Percentiles rank a stretch among this genome's conserved stretches.
Conservation (phyloP, 225 moss, liverwort and hornwort genomes). For the Sphagnum contortum region DNA sequence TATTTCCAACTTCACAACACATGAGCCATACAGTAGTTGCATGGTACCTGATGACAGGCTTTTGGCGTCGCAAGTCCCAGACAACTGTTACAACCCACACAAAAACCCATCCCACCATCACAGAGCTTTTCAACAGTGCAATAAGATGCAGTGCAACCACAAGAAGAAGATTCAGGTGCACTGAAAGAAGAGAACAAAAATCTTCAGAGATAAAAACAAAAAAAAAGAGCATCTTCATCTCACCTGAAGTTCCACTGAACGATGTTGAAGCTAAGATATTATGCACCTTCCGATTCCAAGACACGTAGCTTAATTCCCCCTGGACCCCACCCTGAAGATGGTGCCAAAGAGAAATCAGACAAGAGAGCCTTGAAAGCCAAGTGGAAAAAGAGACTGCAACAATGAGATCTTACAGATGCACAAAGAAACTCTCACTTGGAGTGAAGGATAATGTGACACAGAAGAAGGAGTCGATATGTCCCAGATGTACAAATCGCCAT, state of each 20-base stretch:
- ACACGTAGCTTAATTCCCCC: conserved; percentile 75
- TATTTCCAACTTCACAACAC: too few species aligned
- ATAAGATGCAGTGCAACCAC: too few species aligned
- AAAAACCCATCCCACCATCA: conserved; percentile 4
- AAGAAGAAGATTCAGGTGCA: too few species aligned
- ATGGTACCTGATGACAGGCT: conserved; percentile 72
- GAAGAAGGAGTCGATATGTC: conserved; percentile 67
- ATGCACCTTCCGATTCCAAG: conserved; percentile 97
- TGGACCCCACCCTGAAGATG: conserved; percentile 22
- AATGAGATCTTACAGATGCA: too few species aligned
- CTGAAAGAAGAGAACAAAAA: too few species aligned
- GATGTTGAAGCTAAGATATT: conserved; percentile 85
- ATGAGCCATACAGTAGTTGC: too few species aligned
- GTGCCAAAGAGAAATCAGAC: conserved; percentile 12
- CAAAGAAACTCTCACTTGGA: conserved; percentile 31
- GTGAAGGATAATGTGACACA: conserved; percentile 60
- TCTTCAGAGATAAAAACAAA: too few species aligned
- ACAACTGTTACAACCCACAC: conserved; percentile 41
- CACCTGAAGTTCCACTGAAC: conserved; percentile 79
- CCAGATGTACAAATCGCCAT: conserved; percentile 90
- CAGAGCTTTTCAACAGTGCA: too few species aligned
- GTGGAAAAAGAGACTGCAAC: too few species aligned
- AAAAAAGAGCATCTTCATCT: conserved; percentile 7
- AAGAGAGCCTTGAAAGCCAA: neutral
- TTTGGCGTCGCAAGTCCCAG: conserved; percentile 90